Percentiles rank a stretch among this genome's conserved stretches.
phyloP scores from a whole-genome alignment of 345 rosid species.

The Citropsis articulata region DNA sequence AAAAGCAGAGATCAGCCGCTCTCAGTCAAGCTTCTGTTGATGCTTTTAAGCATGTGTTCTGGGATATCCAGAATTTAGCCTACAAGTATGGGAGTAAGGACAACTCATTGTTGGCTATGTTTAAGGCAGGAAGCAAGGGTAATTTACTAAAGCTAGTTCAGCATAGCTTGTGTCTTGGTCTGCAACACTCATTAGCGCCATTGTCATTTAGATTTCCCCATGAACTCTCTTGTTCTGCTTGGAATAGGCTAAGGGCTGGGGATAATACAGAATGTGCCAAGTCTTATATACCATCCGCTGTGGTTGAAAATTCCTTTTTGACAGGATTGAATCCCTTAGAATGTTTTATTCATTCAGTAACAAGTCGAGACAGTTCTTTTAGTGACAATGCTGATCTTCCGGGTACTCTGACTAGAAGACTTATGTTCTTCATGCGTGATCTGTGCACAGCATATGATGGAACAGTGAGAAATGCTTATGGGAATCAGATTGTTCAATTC shows the following conservation, averaged over 20 bases:
- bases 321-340: slow-evolving; percentile 81
- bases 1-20: slow-evolving; percentile 77
- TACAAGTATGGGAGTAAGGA: slow-evolving; percentile 56
- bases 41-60: slow-evolving; percentile 67
- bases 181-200: slow-evolving; percentile 76
- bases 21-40: slow-evolving; percentile 71
- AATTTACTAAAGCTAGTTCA: slow-evolving; percentile 73
- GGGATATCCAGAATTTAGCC: slow-evolving; percentile 71
- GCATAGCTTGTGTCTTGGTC: slow-evolving; percentile 86
- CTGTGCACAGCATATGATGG: slow-evolving; percentile 73
- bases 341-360: slow-evolving; percentile 82
- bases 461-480: slow-evolving; percentile 78
- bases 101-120: slow-evolving; percentile 76
- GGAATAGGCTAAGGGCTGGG: slow-evolving; percentile 52
- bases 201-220: slow-evolving; percentile 81
- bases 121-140: slow-evolving; percentile 94
- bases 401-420: slow-evolving; percentile 72
- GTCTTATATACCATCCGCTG: slow-evolving; percentile 67
- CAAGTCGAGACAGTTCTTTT: slow-evolving; percentile 76
- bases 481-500: slow-evolving; percentile 77
- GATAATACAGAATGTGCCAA: slow-evolving; percentile 41
- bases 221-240: slow-evolving; percentile 57
- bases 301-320: slow-evolving; percentile 68
- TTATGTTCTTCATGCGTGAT: slow-evolving; percentile 91
- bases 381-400: slow-evolving; percentile 97